Evolutionary conservation across 192 early-diverging fungal genomes (phyloP).

Genomic region (Ambispora gerdemannii): DNA sequence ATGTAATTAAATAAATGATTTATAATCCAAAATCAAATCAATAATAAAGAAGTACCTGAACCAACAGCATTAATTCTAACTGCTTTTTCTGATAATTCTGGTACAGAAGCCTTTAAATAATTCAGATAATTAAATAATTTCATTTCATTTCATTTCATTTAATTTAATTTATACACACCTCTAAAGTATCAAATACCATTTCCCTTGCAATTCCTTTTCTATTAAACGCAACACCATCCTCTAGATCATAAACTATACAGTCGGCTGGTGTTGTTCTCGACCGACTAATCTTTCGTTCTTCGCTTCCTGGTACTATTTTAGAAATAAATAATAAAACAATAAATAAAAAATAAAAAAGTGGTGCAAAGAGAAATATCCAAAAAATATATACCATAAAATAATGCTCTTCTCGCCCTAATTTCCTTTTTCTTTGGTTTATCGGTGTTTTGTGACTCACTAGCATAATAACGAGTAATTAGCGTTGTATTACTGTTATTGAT

Average conservation of each 20-base stretch:
- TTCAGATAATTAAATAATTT: slow-evolving; percentile 11
- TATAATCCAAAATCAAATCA: slow-evolving; percentile 19
- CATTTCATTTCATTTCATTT: too few species aligned
- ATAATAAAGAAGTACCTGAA: slow-evolving; percentile 46
- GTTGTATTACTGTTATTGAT: too few species aligned
- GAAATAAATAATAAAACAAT: neutral
- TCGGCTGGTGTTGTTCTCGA: slow-evolving; percentile 70
- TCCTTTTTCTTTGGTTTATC: neutral
- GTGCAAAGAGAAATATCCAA: neutral
- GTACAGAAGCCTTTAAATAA: slow-evolving; percentile 51
- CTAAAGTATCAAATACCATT: slow-evolving; percentile 67
- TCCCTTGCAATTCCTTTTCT: slow-evolving; percentile 77
- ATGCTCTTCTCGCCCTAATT: slow-evolving; percentile 39
- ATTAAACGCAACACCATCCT: slow-evolving; percentile 83
- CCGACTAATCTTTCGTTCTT: slow-evolving; percentile 81
- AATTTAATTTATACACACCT: slow-evolving; percentile 31
- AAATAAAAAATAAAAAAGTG: neutral
- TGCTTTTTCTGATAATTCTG: slow-evolving; percentile 72
- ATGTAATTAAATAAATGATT: neutral
- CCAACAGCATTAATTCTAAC: slow-evolving; percentile 89
- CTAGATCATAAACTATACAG: slow-evolving; percentile 87
- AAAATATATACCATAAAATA: slow-evolving; percentile 49
- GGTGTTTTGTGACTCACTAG: neutral
- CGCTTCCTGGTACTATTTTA: slow-evolving; percentile 80
- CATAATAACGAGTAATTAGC: neutral